Evolutionary conservation across 352 stramenopile genomes (phyloP), one percentile per base, ranked within the genome.

Genomic region (Globisporangium irregulare): DNA sequence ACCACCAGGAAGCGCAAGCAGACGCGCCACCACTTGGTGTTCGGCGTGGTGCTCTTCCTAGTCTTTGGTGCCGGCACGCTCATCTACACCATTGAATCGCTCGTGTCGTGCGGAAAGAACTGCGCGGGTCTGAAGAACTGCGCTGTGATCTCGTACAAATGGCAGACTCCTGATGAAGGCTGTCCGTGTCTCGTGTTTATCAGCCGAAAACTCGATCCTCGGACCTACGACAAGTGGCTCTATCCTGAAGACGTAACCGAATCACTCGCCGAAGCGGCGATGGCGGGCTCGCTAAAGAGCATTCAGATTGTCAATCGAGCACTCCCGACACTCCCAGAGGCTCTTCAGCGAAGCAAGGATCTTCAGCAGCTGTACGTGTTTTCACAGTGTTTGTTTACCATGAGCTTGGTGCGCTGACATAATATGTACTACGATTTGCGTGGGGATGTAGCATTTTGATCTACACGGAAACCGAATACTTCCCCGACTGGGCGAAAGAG

Each of bases 241-340:
- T 27, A 64, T n/a, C 69, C 69, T 1, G 36, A 58, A 8, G 69
- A 74, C 34, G 65, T 29, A 15, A 72, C 69, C 2, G 53, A 60
- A 3, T 59, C 54, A 8, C 41, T 74, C 1, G 29, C 9, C 36
- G n/a, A 56, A 58, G 58, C 62, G 0, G 64, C 69, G 54, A 43
- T 18, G 15, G 27, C n/a, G 8, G 69, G 69, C 18, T 20, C 57
- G 5, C 65, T 74, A 4, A 61, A 54, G 43, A 61, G 25, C 20
- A 61, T 74, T 8, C 60, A 72, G n/a, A 72, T 74, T 48, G 43
- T 68, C 27, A 74, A 74, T 24, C 58, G 64, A 22, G 69, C 50
- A n/a, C 54, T 74, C 3, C 58, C 69, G 53, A 69, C 58, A 8
- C 41, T 74, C 14, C 69, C 69, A 0, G 58, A 58, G 5, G 54